Percentiles rank a stretch among this genome's conserved stretches.
phyloP scores from a whole-genome alignment of 192 early-diverging fungal species.

The Coemansia sp. region DNA sequence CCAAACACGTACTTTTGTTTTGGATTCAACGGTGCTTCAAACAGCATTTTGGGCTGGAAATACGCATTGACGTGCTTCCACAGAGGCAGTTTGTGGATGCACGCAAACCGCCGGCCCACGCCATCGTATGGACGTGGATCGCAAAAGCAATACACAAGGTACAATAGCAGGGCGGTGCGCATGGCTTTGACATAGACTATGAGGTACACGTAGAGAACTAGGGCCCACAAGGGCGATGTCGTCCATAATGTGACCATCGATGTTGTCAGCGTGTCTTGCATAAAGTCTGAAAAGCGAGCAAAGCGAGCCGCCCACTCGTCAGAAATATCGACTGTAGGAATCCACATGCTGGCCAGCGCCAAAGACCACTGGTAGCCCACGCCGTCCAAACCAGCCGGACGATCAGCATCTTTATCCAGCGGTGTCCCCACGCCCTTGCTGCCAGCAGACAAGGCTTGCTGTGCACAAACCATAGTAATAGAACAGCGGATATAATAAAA shows the following conservation, averaged over 20 bases:
- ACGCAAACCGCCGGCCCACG: constrained; percentile 60
- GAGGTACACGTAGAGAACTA: constrained; percentile 64
- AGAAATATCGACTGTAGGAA: constrained; percentile 12
- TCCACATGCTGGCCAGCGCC: constrained; percentile 15
- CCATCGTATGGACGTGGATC: constrained; percentile 81
- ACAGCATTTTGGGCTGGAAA: constrained; percentile 76
- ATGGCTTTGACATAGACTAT: constrained; percentile 55
- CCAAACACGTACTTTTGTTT: constrained; percentile 86
- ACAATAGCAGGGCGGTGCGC: constrained; percentile 67
- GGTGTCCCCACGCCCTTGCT: neutral
- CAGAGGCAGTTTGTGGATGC: constrained; percentile 53
- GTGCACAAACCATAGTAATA: neutral
- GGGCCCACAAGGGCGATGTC: constrained; percentile 33
- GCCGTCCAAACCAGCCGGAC: neutral
- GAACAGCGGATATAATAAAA: neutral
- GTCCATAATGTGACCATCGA: constrained; percentile 46
- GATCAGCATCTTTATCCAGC: neutral
- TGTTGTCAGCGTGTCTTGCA: constrained; percentile 38
- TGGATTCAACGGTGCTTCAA: constrained; percentile 84
- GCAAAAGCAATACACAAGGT: constrained; percentile 72
- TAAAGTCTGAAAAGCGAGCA: constrained; percentile 16
- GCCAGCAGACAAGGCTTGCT: neutral
- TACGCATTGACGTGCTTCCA: constrained; percentile 83
- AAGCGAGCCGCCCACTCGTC: constrained; percentile 27
- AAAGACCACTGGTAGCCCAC: neutral